phyloP scores from a whole-genome alignment of 768 basidiomycete genomes.

The Cubamyces lactineus region DNA sequence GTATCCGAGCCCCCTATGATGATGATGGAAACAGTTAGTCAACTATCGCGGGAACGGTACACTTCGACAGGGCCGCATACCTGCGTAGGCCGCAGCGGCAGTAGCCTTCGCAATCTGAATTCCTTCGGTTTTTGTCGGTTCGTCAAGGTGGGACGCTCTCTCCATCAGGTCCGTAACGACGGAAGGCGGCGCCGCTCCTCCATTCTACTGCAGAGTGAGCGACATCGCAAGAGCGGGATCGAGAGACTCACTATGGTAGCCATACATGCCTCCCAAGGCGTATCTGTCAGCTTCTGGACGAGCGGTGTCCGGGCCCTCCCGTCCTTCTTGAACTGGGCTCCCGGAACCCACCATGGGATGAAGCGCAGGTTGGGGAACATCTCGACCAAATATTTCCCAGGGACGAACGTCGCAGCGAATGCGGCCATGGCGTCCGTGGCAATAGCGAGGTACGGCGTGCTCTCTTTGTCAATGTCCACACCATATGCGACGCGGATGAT shows the following conservation, averaged over 20 bases:
- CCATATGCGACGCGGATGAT: slow-evolving; percentile 19
- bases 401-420: slow-evolving; percentile 12
- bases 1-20: slow-evolving; percentile 12
- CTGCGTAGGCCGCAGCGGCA: slow-evolving; percentile 7
- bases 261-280: slow-evolving; percentile 21
- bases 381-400: slow-evolving; percentile 35
- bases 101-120: neutral
- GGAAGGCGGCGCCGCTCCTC: slow-evolving; percentile 2
- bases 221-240: neutral
- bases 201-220: neutral
- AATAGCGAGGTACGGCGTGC: slow-evolving; percentile 9
- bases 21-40: neutral
- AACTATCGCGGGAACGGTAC: neutral
- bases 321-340: slow-evolving; percentile 26
- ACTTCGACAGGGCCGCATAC: neutral
- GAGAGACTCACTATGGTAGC: slow-evolving; percentile 5
- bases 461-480: slow-evolving; percentile 10
- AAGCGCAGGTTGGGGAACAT: slow-evolving; percentile 28
- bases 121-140: neutral
- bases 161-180: slow-evolving; percentile 10
- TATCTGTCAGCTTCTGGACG: slow-evolving; percentile 3
- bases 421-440: slow-evolving; percentile 12
- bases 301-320: slow-evolving; percentile 1
- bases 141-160: neutral
- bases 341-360: slow-evolving; percentile 29